Evolutionary conservation across 768 basidiomycete species (phyloP), one percentile per base, ranked within the genome.

Genomic region (Boletales sp.): DNA sequence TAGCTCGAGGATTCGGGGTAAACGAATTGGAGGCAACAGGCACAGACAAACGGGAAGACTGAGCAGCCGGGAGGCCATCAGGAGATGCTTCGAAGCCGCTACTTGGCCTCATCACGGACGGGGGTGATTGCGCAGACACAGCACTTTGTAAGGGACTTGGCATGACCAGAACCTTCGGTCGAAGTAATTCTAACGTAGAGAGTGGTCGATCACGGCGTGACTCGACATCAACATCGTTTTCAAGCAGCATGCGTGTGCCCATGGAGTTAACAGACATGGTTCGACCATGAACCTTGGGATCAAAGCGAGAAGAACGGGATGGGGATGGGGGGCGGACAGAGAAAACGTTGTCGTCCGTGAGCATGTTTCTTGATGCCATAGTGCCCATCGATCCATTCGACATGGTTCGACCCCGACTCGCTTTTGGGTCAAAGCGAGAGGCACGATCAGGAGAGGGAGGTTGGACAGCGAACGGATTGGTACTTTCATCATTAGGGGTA

Each of bases 141-240:
- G 68, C 60, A 44, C 74, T 70, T 58, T 94, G 88, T 34, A 95
- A 72, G 2, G 91, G 90, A 53, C 86, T 87, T 10, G 94, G 94
- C 94, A 97, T 95, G 53, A 97, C 83, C 40, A 97, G 83, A n/a
- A 93, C 78, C 66, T 93, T 93, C 1, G 94, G 94, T 18, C 93
- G 79, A 57, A 95, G 75, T 39, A 95, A 73, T 30, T 93, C 89
- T 49, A 86, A 56, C 12, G 87, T 86, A 10, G 89, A 90, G 60
- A 82, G 84, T 17, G 76, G 82, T 34, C 83, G 79, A 38, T 83
- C 78, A 72, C 74, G 47, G 58, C 56, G 57, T 2, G 55, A 60
- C 42, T 70, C 66, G 43, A 44, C 43, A 41, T 68, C 67, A 15
- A 31, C 74, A 48, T 81, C 82, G 52, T 81, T 76, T 41, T 84